Evolutionary conservation across 2,329 filamentous ascomycete genomes (phyloP), one percentile per base, ranked within the genome.

Genomic region (Penicillium sp.): DNA sequence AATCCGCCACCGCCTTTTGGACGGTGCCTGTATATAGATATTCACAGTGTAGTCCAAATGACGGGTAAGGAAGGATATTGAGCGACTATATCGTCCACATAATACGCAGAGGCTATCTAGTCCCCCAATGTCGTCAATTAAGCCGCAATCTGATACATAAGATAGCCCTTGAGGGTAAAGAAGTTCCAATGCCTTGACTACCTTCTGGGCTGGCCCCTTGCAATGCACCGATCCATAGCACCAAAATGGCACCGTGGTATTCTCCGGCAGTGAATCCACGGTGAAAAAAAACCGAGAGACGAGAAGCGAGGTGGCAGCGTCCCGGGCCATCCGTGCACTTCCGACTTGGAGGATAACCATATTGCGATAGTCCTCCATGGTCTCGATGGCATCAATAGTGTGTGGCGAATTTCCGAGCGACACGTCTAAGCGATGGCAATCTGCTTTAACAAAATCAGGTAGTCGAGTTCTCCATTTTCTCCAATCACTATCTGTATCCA

Each of bases 311-410:
- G 55, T 64, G 26, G 54, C 62, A 5, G 53, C 52, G 33, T 67
- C 65, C 26, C 53, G 46, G 2, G 60, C 65, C 45, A 59, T 64
- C 35, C 55, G 52, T 19, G 54, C 53, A 44, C 52, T 60, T 33
- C 63, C 59, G 6, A 51, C 26, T 27, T 65, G 29, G 27, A 58
- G 49, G 19, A 60, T 49, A 22, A 65, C 48, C 9, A 63, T 47
- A 44, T 65, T 57, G 14, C 60, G 53, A 54, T 67, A 67, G 4
- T 64, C 55, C 21, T 65, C 63, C 45, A 67, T 67, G 1, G 7
- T 11, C 16, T 57, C 33, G 31, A 61, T n/a, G 51, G 52, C 45
- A 39, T 67, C 50, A 51, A 67, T 58, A 4, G 48, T 47, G 29
- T 55, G 24, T n/a, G 61, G 56, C 8, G 52, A 29, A 16, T 54